These are phyloP conservation scores for Penicillium soppii DNA, from an alignment of 495 filamentous ascomycete species.

Conservation along the genomic window DNA sequence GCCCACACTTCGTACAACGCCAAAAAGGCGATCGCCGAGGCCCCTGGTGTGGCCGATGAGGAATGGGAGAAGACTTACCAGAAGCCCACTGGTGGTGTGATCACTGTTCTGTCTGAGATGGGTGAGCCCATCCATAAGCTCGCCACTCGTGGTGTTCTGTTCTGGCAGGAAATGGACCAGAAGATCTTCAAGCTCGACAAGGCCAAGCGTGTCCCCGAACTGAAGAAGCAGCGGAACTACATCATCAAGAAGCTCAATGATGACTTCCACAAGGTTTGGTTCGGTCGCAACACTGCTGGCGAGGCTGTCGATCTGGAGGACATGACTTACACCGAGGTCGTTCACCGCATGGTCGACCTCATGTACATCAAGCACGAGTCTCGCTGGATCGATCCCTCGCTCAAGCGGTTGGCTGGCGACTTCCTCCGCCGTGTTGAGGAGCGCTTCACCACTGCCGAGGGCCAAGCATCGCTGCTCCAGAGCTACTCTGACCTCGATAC, in stretches of 20 bases:
- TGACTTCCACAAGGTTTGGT: slow-evolving; percentile 99
- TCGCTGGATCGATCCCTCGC: slow-evolving; percentile 90
- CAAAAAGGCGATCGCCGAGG: slow-evolving; percentile 93
- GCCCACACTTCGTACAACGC: slow-evolving; percentile 89
- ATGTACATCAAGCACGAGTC: slow-evolving; percentile 94
- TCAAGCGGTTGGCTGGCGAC: slow-evolving; percentile 79
- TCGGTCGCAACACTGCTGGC: slow-evolving; percentile 76
- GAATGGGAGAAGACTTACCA: slow-evolving; percentile 99
- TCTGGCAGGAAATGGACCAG: slow-evolving; percentile 98
- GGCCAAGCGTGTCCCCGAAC: slow-evolving; percentile 85
- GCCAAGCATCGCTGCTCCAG: slow-evolving; percentile 75
- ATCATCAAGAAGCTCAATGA: slow-evolving; percentile 98
- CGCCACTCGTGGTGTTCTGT: slow-evolving; percentile 87
- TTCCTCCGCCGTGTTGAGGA: slow-evolving; percentile 96
- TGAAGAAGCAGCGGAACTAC: slow-evolving; percentile 88
- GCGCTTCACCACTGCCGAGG: slow-evolving; percentile 69
- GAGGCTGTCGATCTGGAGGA: slow-evolving; percentile 92
- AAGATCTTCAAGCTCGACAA: slow-evolving; percentile 97
- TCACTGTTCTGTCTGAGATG: slow-evolving; percentile 98
- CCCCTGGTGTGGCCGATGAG: slow-evolving; percentile 78
- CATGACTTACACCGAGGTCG: slow-evolving; percentile 94
- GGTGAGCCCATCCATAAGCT: slow-evolving; percentile 98
- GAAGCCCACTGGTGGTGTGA: slow-evolving; percentile 83
- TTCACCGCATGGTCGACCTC: slow-evolving; percentile 90
- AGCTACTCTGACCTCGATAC: slow-evolving; percentile 84